Evolutionary conservation across 1,139 yeast species (phyloP), one percentile per base, ranked within the genome.

Genomic region (Citeromyces hawaiiensis): DNA sequence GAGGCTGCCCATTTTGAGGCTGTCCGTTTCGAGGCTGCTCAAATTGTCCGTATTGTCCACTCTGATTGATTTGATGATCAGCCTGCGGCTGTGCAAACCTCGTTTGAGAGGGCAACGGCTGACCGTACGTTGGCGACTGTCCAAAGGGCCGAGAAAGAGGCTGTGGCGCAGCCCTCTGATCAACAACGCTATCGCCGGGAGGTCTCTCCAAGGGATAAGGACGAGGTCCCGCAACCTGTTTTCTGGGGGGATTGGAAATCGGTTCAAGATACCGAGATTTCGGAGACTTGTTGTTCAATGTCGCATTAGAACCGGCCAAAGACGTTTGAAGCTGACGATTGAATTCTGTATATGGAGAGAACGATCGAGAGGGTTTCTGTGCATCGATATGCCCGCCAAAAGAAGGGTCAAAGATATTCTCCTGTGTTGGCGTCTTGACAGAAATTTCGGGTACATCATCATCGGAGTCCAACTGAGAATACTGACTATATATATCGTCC

Each of bases 301-400:
- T 11, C 27, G 27, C 27, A 23, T 23, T 23, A 9, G 27, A 23
- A 9, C 27, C 27, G 13, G 37, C 46, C 42, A 55, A 44, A 1
- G 59, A 48, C 43, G 54, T 55, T 33, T 58, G 57, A 47, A 68
- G 70, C 42, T 70, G 70, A 37, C 64, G 63, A 47, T 66, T 68
- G 53, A 73, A 70, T 45, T 71, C 76, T 31, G 70, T 55, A 49
- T 70, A 72, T 45, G 75, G 78, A 1, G 79, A 57, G 21, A 55
- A 38, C 13, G 42, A 31, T 13, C 38, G 25, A 21, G 35, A 19
- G 2, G 37, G 31, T 15, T 23, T 16, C 27, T 23, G 29, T 10
- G 19, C 8, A 21, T 19, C 37, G 14, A 23, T 8, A 27, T 35
- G 37, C 27, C 41, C 42, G 15, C 43, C 44, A 38, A 38, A 42